Percentiles rank a stretch among this genome's conserved stretches.
phyloP scores from a whole-genome alignment of 192 early-diverging fungal genomes.

The Coemansia sp. region DNA sequence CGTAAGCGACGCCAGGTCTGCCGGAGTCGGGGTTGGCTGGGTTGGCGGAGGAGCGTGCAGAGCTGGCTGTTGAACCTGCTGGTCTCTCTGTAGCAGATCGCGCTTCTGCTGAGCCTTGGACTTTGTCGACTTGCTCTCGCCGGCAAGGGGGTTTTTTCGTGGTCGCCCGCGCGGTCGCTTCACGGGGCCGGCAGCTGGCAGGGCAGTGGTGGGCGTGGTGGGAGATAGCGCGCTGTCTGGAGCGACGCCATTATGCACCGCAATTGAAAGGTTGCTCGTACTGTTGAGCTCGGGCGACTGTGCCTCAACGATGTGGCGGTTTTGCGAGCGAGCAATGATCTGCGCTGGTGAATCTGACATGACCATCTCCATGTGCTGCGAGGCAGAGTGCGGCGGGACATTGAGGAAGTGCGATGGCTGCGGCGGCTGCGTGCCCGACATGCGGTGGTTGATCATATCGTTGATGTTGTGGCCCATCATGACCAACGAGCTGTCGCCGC shows the following conservation, averaged over 20 bases:
- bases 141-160: conserved; percentile 44
- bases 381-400: conserved; percentile 10
- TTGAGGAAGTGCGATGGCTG: conserved; percentile 27
- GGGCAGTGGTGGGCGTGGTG: conserved; percentile 3
- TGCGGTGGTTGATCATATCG: conserved; percentile 1
- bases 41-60: conserved; percentile 5
- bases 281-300: conserved; percentile 47
- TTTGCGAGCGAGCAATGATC: conserved; percentile 42
- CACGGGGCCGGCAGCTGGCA: conserved; percentile 18
- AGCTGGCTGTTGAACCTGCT: conserved; percentile 10
- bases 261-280: not conserved
- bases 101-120: conserved; percentile 31
- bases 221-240: not conserved
- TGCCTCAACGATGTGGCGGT: conserved; percentile 12
- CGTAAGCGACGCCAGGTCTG: conserved; percentile 40
- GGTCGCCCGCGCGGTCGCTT: conserved; percentile 47
- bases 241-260: not conserved
- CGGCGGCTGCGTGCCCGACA: conserved; percentile 17
- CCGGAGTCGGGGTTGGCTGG: conserved; percentile 31
- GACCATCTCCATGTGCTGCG: conserved; percentile 12
- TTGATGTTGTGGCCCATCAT: conserved; percentile 27
- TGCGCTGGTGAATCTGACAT: conserved; percentile 21
- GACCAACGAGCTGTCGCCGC: conserved; percentile 25
- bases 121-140: conserved; percentile 22
- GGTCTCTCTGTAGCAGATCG: conserved; percentile 18